phyloP scores from a whole-genome alignment of 208 protist genomes.

The Wallacemonas sp. region DNA sequence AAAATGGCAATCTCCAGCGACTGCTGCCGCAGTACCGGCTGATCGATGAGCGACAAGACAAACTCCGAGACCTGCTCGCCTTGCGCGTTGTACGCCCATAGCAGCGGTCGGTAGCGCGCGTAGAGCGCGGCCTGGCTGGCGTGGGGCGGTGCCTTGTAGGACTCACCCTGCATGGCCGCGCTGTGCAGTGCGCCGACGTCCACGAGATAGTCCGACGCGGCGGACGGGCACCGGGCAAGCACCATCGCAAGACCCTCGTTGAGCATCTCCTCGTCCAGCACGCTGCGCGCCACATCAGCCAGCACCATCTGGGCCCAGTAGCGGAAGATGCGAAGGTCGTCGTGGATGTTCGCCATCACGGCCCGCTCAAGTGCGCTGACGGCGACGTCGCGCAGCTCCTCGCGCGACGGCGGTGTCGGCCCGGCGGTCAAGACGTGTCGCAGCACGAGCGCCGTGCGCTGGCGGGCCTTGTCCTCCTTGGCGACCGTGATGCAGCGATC shows the following conservation, averaged over 20 bases:
- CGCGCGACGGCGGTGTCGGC: constrained; percentile 21
- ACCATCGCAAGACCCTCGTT: constrained; percentile 63
- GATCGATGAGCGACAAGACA: constrained; percentile 23
- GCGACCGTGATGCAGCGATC: constrained; percentile 72
- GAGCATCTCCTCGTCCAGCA: constrained; percentile 73
- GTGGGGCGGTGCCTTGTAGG: constrained; percentile 2
- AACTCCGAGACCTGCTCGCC: constrained; percentile 7
- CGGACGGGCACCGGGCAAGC: constrained; percentile 18
- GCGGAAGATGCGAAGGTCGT: constrained; percentile 66
- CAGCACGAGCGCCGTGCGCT: constrained; percentile 54
- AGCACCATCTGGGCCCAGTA: constrained; percentile 77
- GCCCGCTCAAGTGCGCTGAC: constrained; percentile 45
- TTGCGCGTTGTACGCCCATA: constrained; percentile 33
- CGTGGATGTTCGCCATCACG: constrained; percentile 61
- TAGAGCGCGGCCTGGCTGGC: constrained; percentile 32
- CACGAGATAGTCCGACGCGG: constrained; percentile 55
- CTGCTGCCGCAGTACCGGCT: constrained; percentile 44
- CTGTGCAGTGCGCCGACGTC: constrained; percentile 44
- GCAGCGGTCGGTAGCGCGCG: constrained; percentile 65
- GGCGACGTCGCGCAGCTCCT: constrained; percentile 48
- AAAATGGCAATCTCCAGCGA: constrained; percentile 66
- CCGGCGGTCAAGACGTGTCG: constrained; percentile 22
- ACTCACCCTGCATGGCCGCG: constrained; percentile 13
- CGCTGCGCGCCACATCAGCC: constrained; percentile 48
- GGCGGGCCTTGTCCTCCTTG: constrained; percentile 64